Conservation (phyloP, 257 asterid genomes). For the Gynochthodes officinalis region DNA sequence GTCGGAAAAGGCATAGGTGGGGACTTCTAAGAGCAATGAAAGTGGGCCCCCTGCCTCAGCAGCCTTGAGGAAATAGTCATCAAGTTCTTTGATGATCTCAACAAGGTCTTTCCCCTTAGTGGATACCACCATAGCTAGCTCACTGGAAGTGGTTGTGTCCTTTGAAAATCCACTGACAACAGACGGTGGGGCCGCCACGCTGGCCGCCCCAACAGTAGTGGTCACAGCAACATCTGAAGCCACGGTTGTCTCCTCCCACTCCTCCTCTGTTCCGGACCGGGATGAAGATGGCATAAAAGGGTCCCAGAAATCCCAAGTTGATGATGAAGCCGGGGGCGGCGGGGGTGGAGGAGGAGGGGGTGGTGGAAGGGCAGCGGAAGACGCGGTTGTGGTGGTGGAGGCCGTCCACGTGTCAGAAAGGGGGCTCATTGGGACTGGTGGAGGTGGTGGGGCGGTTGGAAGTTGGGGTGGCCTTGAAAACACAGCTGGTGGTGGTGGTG, state of each 20-base stretch:
- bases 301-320: slow-evolving; percentile 97
- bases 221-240: slow-evolving; percentile 56
- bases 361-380: slow-evolving; percentile 49
- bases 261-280: slow-evolving; percentile 66
- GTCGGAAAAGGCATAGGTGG: slow-evolving; percentile 54
- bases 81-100: slow-evolving; percentile 77
- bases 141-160: slow-evolving; percentile 58
- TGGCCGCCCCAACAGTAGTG: slow-evolving; percentile 44
- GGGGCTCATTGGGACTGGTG: slow-evolving; percentile 65
- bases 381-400: slow-evolving; percentile 40
- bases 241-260: slow-evolving; percentile 65
- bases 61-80: slow-evolving; percentile 83
- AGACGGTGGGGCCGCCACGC: slow-evolving; percentile 67
- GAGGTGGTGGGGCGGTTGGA: slow-evolving; percentile 36
- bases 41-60: slow-evolving; percentile 83
- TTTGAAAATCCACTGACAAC: slow-evolving; percentile 37
- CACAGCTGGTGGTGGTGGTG: slow-evolving; percentile 20
- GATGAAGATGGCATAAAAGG: slow-evolving; percentile 74
- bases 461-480: slow-evolving; percentile 28
- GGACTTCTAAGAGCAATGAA: slow-evolving; percentile 74
- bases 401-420: slow-evolving; percentile 54
- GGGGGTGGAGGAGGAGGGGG: slow-evolving; percentile 71
- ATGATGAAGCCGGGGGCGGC: slow-evolving; percentile 44
- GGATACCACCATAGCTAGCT: slow-evolving; percentile 76
- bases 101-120: slow-evolving; percentile 73